These are phyloP conservation scores for Macadamia integrifolia DNA, from an alignment of 164 flowering plant genomes.

Conservation along the genomic window DNA sequence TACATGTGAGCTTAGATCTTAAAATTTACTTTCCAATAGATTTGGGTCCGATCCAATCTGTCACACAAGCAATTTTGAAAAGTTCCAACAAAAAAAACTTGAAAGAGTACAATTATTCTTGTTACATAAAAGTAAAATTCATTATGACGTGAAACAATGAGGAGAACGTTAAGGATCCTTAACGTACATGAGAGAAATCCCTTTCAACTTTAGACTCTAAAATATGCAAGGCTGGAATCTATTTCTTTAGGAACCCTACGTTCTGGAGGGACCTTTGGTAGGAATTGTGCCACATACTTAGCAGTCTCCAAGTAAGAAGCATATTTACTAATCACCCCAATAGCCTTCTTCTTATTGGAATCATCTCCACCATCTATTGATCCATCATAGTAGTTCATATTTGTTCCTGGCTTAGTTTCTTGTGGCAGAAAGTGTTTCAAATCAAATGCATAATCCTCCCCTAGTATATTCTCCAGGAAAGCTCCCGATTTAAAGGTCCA, in stretches of 20 bases:
- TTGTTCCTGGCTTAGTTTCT: not conserved
- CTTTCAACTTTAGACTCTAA: constrained; percentile 24
- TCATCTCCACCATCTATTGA: too few species aligned
- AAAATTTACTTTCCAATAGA: too few species aligned
- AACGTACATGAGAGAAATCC: not conserved
- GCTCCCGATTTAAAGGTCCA: constrained; percentile 48
- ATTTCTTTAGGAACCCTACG: constrained; percentile 28
- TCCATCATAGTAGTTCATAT: too few species aligned
- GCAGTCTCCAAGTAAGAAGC: constrained; percentile 35
- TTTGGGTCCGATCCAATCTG: too few species aligned
- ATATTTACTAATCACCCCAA: constrained; percentile 8
- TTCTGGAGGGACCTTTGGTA: constrained; percentile 41
- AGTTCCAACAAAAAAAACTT: too few species aligned
- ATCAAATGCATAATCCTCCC: constrained; percentile 3
- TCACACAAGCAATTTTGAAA: too few species aligned
- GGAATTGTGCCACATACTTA: constrained; percentile 23
- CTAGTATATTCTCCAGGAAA: constrained; percentile 11
- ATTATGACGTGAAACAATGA: too few species aligned
- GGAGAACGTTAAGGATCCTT: too few species aligned
- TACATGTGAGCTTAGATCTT: too few species aligned
- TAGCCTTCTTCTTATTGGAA: not conserved
- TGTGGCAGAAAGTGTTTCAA: constrained; percentile 3
- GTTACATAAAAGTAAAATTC: too few species aligned
- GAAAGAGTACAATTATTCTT: too few species aligned
- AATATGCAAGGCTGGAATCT: constrained; percentile 24